Percentiles rank a stretch among this genome's conserved stretches.
phyloP scores from a whole-genome alignment of 2,329 filamentous ascomycete species.

The Phialophora chinensis region DNA sequence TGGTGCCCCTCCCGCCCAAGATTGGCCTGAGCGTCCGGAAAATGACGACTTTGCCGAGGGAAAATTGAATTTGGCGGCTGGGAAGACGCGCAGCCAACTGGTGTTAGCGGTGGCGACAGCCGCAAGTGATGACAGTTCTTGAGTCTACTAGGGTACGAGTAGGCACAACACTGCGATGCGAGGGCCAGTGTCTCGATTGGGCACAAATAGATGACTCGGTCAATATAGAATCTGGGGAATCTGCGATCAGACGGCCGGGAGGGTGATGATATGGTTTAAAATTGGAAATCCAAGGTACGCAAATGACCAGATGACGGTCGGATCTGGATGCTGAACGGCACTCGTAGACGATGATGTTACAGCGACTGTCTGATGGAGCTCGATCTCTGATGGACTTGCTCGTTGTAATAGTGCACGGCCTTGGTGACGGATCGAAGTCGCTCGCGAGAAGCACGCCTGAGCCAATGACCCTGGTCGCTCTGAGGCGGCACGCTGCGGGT shows the following conservation, averaged over 20 bases:
- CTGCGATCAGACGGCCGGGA: slow-evolving; percentile 16
- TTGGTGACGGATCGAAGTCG: not conserved
- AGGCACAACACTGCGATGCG: not conserved
- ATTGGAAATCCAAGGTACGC: slow-evolving; percentile 14
- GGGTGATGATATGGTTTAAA: slow-evolving; percentile 15
- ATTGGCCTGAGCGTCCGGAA: slow-evolving; percentile 11
- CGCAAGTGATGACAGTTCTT: slow-evolving; percentile 12
- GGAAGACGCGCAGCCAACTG: slow-evolving; percentile 12
- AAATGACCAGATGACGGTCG: slow-evolving; percentile 14
- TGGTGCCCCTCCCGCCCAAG: slow-evolving; percentile 11
- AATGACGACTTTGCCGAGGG: slow-evolving; percentile 15
- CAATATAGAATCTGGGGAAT: slow-evolving; percentile 21
- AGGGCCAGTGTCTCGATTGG: slow-evolving; percentile 8
- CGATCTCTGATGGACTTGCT: not conserved
- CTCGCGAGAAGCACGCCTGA: slow-evolving; percentile 10
- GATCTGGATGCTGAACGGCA: slow-evolving; percentile 5
- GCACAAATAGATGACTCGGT: slow-evolving; percentile 13
- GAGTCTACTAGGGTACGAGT: not conserved
- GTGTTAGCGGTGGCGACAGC: slow-evolving; percentile 18
- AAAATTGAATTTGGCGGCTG: slow-evolving; percentile 4
- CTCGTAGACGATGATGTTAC: not conserved
- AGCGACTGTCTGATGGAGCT: not conserved
- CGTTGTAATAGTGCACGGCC: not conserved
- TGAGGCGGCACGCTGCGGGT: slow-evolving; percentile 16
- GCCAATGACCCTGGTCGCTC: slow-evolving; percentile 12